A percentile compares a stretch with the other conserved stretches of the same genome.
Evolutionary conservation across 1,139 yeast species (phyloP).

Genomic region (Pichia sp.): DNA sequence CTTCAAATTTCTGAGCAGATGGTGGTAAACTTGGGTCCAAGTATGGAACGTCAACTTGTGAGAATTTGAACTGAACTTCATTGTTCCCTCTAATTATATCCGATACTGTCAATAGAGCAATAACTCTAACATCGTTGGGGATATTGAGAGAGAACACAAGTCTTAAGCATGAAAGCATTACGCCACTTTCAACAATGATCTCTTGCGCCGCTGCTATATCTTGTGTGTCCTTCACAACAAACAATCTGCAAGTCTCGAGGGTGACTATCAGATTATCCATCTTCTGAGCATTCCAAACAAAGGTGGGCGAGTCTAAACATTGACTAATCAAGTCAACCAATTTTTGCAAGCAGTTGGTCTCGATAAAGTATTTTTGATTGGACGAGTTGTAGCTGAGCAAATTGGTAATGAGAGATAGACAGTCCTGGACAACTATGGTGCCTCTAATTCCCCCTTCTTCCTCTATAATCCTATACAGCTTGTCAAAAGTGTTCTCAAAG

Average conservation of each 20-base stretch:
- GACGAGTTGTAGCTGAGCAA: slow-evolving; percentile 78
- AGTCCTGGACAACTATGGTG: slow-evolving; percentile 86
- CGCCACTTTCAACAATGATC: slow-evolving; percentile 52
- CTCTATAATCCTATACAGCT: slow-evolving; percentile 65
- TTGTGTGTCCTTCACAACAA: slow-evolving; percentile 71
- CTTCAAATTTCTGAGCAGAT: slow-evolving; percentile 23
- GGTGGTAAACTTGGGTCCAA: slow-evolving; percentile 71
- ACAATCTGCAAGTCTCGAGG: slow-evolving; percentile 65
- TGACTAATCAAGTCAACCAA: slow-evolving; percentile 57
- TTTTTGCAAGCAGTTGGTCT: slow-evolving; percentile 69
- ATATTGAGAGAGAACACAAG: slow-evolving; percentile 61
- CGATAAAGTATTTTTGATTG: slow-evolving; percentile 83
- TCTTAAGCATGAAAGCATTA: slow-evolving; percentile 58
- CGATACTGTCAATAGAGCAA: slow-evolving; percentile 68
- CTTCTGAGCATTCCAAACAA: slow-evolving; percentile 70
- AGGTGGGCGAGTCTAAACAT: slow-evolving; percentile 38
- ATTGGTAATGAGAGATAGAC: slow-evolving; percentile 66
- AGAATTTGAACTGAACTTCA: slow-evolving; percentile 58
- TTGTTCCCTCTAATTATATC: slow-evolving; percentile 63
- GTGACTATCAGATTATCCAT: slow-evolving; percentile 57
- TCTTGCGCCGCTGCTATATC: slow-evolving; percentile 55
- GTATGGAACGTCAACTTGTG: slow-evolving; percentile 85
- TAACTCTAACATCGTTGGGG: slow-evolving; percentile 55
- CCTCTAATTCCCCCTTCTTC: slow-evolving; percentile 91
- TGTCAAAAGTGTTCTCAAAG: slow-evolving; percentile 88